These are phyloP conservation scores for Malassezia equina DNA, from an alignment of 1,284 basidiomycete genomes.

Conservation along the genomic window DNA sequence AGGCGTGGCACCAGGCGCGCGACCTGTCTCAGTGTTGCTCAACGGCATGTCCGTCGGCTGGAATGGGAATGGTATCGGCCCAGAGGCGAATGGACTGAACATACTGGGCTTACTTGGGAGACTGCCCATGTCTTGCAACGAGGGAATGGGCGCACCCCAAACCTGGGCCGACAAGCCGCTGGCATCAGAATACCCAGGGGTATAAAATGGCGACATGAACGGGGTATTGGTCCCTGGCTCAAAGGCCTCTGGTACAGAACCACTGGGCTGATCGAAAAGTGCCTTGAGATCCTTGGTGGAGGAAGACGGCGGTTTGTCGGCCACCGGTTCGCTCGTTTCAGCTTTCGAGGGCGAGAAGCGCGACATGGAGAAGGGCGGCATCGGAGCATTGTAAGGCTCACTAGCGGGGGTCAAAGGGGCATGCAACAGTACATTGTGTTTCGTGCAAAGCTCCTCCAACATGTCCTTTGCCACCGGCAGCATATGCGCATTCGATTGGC, in stretches of 20 bases:
- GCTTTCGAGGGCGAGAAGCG: constrained; percentile 50
- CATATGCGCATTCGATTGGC: constrained; percentile 66
- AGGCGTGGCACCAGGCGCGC: not conserved
- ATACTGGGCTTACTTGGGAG: constrained; percentile 14
- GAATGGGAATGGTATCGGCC: constrained; percentile 12
- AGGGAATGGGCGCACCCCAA: constrained; percentile 37
- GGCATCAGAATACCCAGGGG: constrained; percentile 34
- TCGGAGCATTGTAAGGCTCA: constrained; percentile 56
- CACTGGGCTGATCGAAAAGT: constrained; percentile 57
- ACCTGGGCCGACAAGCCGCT: constrained; percentile 32
- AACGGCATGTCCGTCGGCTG: not conserved
- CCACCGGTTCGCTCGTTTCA: constrained; percentile 46
- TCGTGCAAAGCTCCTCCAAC: constrained; percentile 77
- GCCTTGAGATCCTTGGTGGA: constrained; percentile 68
- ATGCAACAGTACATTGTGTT: constrained; percentile 50
- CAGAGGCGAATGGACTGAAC: constrained; percentile 12
- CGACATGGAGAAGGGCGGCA: constrained; percentile 94
- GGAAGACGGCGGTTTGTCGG: constrained; percentile 65
- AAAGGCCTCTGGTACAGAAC: constrained; percentile 16
- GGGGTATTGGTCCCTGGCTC: constrained; percentile 24
- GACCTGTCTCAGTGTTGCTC: not conserved
- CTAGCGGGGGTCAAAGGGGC: not conserved
- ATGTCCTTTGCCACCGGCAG: constrained; percentile 77
- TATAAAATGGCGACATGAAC: constrained; percentile 32
- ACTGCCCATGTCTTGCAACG: constrained; percentile 17